Evolutionary conservation across 352 stramenopile species (phyloP), one percentile per base, ranked within the genome.

Genomic region (Elongisporangium anandrum): DNA sequence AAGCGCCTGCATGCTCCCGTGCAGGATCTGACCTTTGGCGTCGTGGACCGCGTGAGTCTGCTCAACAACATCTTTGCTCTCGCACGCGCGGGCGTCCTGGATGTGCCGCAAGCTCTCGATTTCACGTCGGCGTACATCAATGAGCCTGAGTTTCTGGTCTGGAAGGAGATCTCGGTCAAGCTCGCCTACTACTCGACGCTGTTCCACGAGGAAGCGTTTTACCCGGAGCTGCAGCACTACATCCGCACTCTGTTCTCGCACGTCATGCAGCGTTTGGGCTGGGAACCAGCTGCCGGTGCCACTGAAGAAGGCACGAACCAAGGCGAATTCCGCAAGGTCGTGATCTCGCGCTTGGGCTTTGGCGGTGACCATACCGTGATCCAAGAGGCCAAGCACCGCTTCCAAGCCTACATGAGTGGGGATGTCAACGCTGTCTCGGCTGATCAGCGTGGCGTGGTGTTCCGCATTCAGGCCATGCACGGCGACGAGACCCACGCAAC

Each of bases 51-150:
- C 9, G 90, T 97, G 39, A 96, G 92, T 24, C 66, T 99, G 21
- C 56, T 99, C 7, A 92, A 81, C 61, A 96, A 98, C 60, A 74
- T 82, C 15, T 98, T 97, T 73, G 83, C 90, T n/a, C 81, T 99
- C 53, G 91, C 96, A 16, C 65, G 61, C 2, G 65, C 70, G n/a
- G 84, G 81, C 2, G 65, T 81, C 13, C 34, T 89, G 20, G 60
- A 64, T 4, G 64, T 91, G 1, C 50, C 78, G 2, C 63, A 83
- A 8, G 83, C 81, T 12, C 51, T 93, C 13, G 77, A 90, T 34
- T 91, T 90, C 61, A 83, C 70, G 0, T 73, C 49, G 5, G 72
- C 81, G n/a, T 89, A 81, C 50, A 60, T 75, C 0, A 59, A 82
- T 29, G 83, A 93, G 57, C 69, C 71, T 2, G 80, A 77, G 53